These are phyloP conservation scores for Heterobasidion parviporum DNA, from an alignment of 1,284 basidiomycete genomes.

Conservation along the genomic window DNA sequence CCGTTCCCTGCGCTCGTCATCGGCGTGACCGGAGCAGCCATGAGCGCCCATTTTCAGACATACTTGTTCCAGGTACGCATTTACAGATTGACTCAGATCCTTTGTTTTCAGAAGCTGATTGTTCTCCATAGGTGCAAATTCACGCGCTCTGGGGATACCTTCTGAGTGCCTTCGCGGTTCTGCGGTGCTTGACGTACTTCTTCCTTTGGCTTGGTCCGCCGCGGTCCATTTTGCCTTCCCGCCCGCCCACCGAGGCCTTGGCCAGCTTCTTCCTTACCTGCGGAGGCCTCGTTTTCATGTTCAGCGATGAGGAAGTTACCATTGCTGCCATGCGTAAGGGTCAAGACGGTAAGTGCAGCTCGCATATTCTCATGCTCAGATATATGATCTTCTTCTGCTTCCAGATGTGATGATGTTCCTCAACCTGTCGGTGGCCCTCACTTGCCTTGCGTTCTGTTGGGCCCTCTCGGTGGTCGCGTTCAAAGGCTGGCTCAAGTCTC, in stretches of 20 bases:
- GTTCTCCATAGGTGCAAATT: conserved; percentile 59
- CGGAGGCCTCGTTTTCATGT: conserved; percentile 89
- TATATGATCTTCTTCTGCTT: background rate
- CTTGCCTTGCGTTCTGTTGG: conserved; percentile 81
- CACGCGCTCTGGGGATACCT: conserved; percentile 90
- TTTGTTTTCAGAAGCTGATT: conserved; percentile 5
- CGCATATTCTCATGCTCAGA: background rate
- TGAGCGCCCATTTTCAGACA: conserved; percentile 91
- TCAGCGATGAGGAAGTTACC: conserved; percentile 86
- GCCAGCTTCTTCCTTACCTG: conserved; percentile 82
- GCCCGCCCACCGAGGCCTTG: conserved; percentile 90
- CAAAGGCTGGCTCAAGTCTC: conserved; percentile 71
- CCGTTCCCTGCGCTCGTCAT: conserved; percentile 93
- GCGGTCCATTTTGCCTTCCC: conserved; percentile 74
- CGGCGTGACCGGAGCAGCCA: conserved; percentile 88
- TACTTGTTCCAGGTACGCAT: conserved; percentile 71
- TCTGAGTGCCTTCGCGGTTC: conserved; percentile 72
- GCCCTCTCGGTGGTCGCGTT: conserved; percentile 60
- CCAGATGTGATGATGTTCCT: conserved; percentile 81
- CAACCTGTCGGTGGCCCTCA: conserved; percentile 73
- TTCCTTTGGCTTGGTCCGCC: conserved; percentile 85
- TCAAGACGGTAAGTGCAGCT: conserved; percentile 63
- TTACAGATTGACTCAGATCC: background rate
- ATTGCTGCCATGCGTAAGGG: conserved; percentile 89
- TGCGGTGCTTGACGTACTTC: conserved; percentile 87